Conservation (phyloP, 1,284 basidiomycete species). For the Ceratobasidium sp. region DNA sequence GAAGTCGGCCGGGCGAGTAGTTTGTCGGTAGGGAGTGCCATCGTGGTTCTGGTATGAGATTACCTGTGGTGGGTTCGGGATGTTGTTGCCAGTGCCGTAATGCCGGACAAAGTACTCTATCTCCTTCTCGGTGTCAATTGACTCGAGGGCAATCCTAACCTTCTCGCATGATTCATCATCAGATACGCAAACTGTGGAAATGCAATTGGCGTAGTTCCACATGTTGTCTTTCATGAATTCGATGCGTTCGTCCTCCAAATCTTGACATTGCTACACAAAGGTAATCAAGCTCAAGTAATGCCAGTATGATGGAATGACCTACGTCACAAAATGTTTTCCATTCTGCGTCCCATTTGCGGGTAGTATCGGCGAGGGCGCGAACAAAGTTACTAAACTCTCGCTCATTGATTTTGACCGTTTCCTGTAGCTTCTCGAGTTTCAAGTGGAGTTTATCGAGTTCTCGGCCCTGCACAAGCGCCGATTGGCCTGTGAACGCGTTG, state of each 20-base stretch:
- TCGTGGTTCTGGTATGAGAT: conserved; percentile 75
- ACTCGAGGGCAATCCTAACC: conserved; percentile 78
- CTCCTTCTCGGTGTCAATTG: conserved; percentile 80
- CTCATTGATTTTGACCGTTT: conserved; percentile 88
- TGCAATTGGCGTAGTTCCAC: conserved; percentile 95
- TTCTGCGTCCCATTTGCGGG: conserved; percentile 85
- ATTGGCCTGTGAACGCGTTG: conserved; percentile 94
- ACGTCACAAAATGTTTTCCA: conserved; percentile 92
- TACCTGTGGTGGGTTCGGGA: conserved; percentile 82
- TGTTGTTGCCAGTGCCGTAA: conserved; percentile 81
- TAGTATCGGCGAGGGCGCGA: conserved; percentile 78
- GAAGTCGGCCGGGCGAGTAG: conserved; percentile 64
- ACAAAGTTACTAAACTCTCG: conserved; percentile 90
- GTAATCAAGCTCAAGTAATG: conserved; percentile 7
- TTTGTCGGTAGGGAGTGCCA: conserved; percentile 60
- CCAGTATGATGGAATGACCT: conserved; percentile 42
- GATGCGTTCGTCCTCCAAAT: conserved; percentile 91
- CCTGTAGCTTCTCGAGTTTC: conserved; percentile 87
- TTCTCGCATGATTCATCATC: conserved; percentile 97
- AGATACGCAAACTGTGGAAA: conserved; percentile 92
- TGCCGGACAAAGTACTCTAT: conserved; percentile 83
- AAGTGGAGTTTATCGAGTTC: conserved; percentile 89
- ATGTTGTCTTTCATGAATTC: conserved; percentile 94
- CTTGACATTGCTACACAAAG: conserved; percentile 73
- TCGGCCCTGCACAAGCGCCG: conserved; percentile 88